A percentile compares a stretch with the other conserved stretches of the same genome.
These are phyloP conservation scores for Suhomyces bribrorum DNA, from an alignment of 1,139 yeast species.

Conservation along the genomic window DNA sequence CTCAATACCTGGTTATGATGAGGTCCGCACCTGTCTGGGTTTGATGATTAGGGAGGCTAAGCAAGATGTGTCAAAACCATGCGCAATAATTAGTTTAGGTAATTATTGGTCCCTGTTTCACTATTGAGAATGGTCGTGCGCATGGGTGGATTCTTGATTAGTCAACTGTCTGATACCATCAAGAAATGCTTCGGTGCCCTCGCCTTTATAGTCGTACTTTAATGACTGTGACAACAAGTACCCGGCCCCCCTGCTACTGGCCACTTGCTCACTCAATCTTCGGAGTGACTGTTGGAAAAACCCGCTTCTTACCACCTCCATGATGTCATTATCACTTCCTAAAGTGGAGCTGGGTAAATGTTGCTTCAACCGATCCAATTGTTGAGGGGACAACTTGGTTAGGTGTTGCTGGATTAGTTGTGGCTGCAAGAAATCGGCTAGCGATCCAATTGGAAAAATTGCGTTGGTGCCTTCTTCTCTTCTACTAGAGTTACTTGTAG, in stretches of 20 bases:
- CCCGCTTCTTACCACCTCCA: constrained; percentile 52
- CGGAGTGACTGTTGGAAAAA: constrained; percentile 53
- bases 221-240: constrained; percentile 53
- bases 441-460: constrained; percentile 25
- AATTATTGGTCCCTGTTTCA: neutral
- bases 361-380: constrained; percentile 35
- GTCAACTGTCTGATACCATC: constrained; percentile 44
- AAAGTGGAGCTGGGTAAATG: constrained; percentile 40
- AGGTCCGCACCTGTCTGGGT: neutral
- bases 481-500: neutral
- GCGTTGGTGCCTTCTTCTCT: neutral
- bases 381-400: constrained; percentile 33
- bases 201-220: constrained; percentile 55
- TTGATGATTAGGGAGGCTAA: neutral
- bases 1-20: neutral
- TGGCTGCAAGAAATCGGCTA: constrained; percentile 45
- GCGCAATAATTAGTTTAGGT: too few relatives aligned
- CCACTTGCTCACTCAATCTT: constrained; percentile 47
- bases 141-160: constrained; percentile 8
- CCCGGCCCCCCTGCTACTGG: constrained; percentile 48
- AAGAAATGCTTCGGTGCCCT: constrained; percentile 58
- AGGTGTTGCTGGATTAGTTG: constrained; percentile 43
- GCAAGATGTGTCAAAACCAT: too few relatives aligned
- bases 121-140: too few relatives aligned
- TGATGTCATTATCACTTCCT: constrained; percentile 42